Percentiles rank a stretch among this genome's conserved stretches.
phyloP scores from a whole-genome alignment of 768 basidiomycete species.

The Erythrobasidium yunnanense region DNA sequence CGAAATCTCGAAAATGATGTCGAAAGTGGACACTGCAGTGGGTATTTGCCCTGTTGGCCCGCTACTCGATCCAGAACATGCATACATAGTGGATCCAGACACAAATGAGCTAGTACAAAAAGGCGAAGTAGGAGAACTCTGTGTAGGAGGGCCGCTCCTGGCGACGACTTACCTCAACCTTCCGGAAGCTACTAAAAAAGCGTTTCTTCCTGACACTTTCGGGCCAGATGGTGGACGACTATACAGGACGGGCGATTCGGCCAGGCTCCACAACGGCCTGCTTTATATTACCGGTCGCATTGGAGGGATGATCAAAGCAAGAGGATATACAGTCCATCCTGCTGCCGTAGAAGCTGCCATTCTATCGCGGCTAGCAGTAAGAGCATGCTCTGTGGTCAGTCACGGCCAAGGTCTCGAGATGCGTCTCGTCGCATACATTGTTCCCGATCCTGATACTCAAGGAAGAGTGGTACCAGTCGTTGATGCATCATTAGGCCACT shows the following conservation, averaged over 20 bases:
- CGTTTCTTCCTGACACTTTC: not conserved
- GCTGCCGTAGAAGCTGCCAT: not conserved
- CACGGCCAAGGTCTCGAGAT: not conserved
- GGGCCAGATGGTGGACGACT: not conserved
- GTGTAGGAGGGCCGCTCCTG: not conserved
- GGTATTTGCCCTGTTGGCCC: not conserved
- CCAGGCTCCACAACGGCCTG: not conserved
- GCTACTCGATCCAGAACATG: not conserved
- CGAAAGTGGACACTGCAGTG: not conserved
- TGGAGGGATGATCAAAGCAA: not conserved
- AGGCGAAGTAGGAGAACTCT: not conserved
- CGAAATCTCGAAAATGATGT: not conserved
- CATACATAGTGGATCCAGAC: not conserved
- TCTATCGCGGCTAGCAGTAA: not conserved
- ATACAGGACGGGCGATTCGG: not conserved
- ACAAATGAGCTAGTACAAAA: not conserved
- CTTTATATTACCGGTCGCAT: not conserved
- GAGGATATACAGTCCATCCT: not conserved
- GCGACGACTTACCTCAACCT: not conserved
- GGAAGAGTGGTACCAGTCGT: not conserved
- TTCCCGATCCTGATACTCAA: not conserved
- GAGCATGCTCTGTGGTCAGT: not conserved
- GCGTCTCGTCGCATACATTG: not conserved
- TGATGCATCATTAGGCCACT: not conserved
- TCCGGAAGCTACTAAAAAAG: not conserved